phyloP scores from a whole-genome alignment of 2,329 filamentous ascomycete genomes.

The Alternaria arbusti region DNA sequence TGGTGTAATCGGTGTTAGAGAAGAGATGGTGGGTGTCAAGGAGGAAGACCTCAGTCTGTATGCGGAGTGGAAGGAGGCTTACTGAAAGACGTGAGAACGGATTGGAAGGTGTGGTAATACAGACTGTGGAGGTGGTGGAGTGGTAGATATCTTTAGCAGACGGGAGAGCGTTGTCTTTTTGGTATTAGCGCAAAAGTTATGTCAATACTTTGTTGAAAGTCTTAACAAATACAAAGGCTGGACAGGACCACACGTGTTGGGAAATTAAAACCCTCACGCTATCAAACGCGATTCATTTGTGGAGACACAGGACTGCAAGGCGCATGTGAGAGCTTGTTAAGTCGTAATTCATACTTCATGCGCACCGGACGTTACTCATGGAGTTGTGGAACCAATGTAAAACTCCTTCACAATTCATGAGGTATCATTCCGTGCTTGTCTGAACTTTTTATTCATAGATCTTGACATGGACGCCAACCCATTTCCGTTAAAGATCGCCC shows the following conservation, averaged over 20 bases:
- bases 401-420: constrained; percentile 21
- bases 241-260: background rate
- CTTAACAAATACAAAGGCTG: background rate
- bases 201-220: background rate
- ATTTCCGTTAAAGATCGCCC: constrained; percentile 48
- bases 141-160: background rate
- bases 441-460: constrained; percentile 52
- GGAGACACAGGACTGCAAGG: background rate
- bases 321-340: background rate
- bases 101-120: background rate
- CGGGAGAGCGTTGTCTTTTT: background rate
- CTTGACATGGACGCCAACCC: constrained; percentile 51
- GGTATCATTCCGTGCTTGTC: constrained; percentile 31
- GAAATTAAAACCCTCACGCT: background rate
- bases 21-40: constrained; percentile 72
- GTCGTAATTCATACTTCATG: background rate
- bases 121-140: background rate
- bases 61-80: constrained; percentile 45
- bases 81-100: background rate
- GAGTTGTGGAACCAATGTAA: background rate
- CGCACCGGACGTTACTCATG: background rate
- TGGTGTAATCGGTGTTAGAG: constrained; percentile 71
- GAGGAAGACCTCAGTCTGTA: constrained; percentile 51
- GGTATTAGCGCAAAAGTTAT: constrained; percentile 3
- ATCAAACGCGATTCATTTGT: background rate